Evolutionary conservation across 2,329 filamentous ascomycete genomes (phyloP).

Genomic region (Aspergillus ruber): DNA sequence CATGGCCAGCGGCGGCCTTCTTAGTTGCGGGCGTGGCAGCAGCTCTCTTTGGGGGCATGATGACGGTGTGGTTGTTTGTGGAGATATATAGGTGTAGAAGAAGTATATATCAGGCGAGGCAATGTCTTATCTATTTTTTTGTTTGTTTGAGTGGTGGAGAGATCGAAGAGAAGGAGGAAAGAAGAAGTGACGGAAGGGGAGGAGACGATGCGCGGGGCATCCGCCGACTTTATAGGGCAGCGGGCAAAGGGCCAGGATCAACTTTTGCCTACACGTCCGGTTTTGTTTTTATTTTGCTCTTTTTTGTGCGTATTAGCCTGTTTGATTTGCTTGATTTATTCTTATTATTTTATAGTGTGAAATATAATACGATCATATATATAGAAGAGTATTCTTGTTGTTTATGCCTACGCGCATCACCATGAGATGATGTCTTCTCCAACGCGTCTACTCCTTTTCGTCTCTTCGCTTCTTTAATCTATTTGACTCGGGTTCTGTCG

Average conservation of each 20-base stretch:
- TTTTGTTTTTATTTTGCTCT: conserved; percentile 3
- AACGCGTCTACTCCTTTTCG: conserved; percentile 3
- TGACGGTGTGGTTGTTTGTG: conserved; percentile 18
- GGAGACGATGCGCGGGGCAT: conserved; percentile 34
- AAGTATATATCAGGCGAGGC: neutral
- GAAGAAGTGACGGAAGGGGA: conserved; percentile 32
- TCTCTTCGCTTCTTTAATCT: neutral
- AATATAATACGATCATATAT: neutral
- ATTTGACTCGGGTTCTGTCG: neutral
- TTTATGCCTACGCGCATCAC: conserved; percentile 5
- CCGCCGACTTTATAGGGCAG: conserved; percentile 36
- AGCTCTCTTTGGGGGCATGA: conserved; percentile 63
- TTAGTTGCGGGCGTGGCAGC: conserved; percentile 46
- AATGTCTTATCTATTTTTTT: too few relatives aligned
- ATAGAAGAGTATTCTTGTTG: conserved; percentile 5
- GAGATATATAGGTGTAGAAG: neutral
- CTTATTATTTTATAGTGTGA: conserved; percentile 2
- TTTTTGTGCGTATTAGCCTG: neutral
- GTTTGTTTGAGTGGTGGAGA: neutral
- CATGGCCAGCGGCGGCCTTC: conserved; percentile 55
- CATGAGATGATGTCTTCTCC: neutral
- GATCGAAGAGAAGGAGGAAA: conserved; percentile 13
- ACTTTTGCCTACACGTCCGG: conserved; percentile 20
- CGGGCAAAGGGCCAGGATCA: conserved; percentile 39
- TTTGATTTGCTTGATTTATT: conserved; percentile 2